Evolutionary conservation across 495 filamentous ascomycete species (phyloP).

Genomic region (Penicillium dipodomyicola): DNA sequence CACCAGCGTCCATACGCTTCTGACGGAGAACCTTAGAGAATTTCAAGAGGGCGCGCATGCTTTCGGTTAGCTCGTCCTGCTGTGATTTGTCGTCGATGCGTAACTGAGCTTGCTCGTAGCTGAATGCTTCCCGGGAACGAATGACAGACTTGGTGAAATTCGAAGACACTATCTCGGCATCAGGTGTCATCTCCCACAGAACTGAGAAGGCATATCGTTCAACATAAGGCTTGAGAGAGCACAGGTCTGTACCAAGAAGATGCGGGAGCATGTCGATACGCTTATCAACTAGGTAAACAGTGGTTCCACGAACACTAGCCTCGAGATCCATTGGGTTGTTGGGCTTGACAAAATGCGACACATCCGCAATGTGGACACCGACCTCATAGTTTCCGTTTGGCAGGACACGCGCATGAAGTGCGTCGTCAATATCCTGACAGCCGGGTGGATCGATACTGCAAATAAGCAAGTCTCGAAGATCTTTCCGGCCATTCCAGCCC

Average conservation of each 20-base stretch:
- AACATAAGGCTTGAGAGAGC: slow-evolving; percentile 95
- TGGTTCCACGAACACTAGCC: slow-evolving; percentile 89
- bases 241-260: slow-evolving; percentile 92
- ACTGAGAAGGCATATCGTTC: slow-evolving; percentile 96
- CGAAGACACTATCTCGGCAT: slow-evolving; percentile 78
- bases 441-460: slow-evolving; percentile 97
- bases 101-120: slow-evolving; percentile 92
- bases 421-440: slow-evolving; percentile 98
- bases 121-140: slow-evolving; percentile 95
- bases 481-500: slow-evolving; percentile 79
- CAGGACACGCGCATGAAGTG: slow-evolving; percentile 78
- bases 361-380: slow-evolving; percentile 98
- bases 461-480: slow-evolving; percentile 80
- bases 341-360: slow-evolving; percentile 96
- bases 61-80: slow-evolving; percentile 81
- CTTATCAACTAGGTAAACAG: slow-evolving; percentile 97
- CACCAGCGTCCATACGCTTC: slow-evolving; percentile 94
- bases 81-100: slow-evolving; percentile 85
- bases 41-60: slow-evolving; percentile 82
- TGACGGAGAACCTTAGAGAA: slow-evolving; percentile 93
- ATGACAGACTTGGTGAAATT: slow-evolving; percentile 97
- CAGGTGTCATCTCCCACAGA: slow-evolving; percentile 84
- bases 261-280: slow-evolving; percentile 98
- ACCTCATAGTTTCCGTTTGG: slow-evolving; percentile 96
- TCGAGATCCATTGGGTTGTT: slow-evolving; percentile 96